Percentiles rank a stretch among this genome's conserved stretches.
Conservation (phyloP, 1,139 yeast species). For the Sugiyamaella sp. region DNA sequence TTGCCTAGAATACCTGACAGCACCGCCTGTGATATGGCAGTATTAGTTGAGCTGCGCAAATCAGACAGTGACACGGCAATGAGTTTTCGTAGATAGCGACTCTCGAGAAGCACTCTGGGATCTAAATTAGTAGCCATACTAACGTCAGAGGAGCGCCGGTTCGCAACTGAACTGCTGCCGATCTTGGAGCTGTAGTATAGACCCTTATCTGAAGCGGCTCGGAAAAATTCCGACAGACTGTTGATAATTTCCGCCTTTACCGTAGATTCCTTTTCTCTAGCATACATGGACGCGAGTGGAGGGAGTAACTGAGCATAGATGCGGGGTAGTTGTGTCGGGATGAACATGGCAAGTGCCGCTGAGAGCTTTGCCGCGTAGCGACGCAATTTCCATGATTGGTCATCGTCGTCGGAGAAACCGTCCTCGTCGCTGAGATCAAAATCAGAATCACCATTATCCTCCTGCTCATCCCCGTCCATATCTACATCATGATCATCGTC, state of each 20-base stretch:
- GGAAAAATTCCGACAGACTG: conserved; percentile 38
- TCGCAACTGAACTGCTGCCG: conserved; percentile 29
- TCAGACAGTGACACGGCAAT: conserved; percentile 29
- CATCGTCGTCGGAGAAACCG: conserved; percentile 56
- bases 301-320: conserved; percentile 36
- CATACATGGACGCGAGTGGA: conserved; percentile 38
- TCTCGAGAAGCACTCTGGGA: conserved; percentile 28
- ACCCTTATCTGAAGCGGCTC: conserved; percentile 37
- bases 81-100: conserved; percentile 25
- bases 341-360: conserved; percentile 45
- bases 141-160: conserved; percentile 42
- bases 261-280: conserved; percentile 45
- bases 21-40: conserved; percentile 28
- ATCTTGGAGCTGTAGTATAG: conserved; percentile 33
- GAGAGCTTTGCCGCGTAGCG: conserved; percentile 55
- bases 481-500: conserved; percentile 35
- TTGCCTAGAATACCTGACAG: conserved; percentile 25
- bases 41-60: conserved; percentile 25
- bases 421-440: conserved; percentile 49
- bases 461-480: conserved; percentile 32
- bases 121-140: conserved; percentile 38
- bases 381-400: conserved; percentile 73
- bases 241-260: conserved; percentile 45
- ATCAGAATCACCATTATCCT: conserved; percentile 40
- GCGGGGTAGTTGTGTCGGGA: conserved; percentile 39